Percentiles rank a stretch among this genome's conserved stretches.
Evolutionary conservation across 345 rosid species (phyloP).

Genomic region (Rhizophora mangle): DNA sequence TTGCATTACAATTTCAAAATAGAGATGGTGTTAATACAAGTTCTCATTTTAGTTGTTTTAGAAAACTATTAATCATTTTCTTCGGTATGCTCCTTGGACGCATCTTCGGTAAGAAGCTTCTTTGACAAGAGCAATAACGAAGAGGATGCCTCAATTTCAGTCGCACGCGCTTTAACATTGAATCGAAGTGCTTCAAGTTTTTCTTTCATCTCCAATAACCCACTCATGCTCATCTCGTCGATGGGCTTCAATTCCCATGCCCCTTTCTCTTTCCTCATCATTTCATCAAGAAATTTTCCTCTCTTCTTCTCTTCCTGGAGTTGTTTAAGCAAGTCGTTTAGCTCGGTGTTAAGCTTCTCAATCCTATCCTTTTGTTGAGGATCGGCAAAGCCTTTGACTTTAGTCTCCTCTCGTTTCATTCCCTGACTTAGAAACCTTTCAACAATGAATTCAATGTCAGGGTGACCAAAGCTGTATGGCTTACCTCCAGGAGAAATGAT

Average conservation of each 20-base stretch:
- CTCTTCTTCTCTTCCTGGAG: slow-evolving; percentile 19
- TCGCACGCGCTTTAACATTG: neutral
- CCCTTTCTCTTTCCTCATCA: neutral
- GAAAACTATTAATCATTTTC: neutral
- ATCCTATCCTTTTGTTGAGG: neutral
- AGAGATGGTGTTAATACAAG: no score
- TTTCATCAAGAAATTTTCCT: slow-evolving; percentile 6
- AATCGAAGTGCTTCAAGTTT: slow-evolving; percentile 4
- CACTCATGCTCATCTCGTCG: slow-evolving; percentile 3
- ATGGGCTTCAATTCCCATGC: neutral
- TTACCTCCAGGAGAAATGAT: slow-evolving; percentile 24
- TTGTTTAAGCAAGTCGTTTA: slow-evolving; percentile 4
- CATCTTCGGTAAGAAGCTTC: no score
- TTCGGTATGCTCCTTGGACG: neutral
- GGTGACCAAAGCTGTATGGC: slow-evolving; percentile 17
- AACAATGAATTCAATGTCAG: neutral
- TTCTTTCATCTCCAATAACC: slow-evolving; percentile 6
- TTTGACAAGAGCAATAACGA: slow-evolving; percentile 7
- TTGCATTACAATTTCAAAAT: no score
- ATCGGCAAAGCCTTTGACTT: neutral
- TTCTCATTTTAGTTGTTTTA: neutral
- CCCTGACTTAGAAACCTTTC: slow-evolving; percentile 15
- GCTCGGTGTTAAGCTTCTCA: slow-evolving; percentile 9
- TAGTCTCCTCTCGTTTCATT: neutral
- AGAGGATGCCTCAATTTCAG: slow-evolving; percentile 22